phyloP scores from a whole-genome alignment of 148 eudicot species.

The Diospyros lotus region DNA sequence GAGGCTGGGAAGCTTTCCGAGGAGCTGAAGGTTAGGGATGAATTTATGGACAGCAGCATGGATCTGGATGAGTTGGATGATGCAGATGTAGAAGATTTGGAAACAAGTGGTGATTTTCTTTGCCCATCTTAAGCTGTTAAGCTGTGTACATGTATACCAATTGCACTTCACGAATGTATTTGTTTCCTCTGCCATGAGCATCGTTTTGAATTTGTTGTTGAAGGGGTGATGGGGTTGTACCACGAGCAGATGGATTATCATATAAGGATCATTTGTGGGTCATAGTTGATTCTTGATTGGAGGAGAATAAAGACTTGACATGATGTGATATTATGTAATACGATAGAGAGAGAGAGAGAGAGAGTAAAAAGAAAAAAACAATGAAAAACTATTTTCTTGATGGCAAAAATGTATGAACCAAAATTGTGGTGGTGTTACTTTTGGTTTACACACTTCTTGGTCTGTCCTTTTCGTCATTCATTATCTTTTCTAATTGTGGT shows the following conservation, averaged over 20 bases:
- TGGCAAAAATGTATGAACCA: too few species aligned
- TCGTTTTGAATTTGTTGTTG: not conserved
- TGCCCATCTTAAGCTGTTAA: constrained; percentile 36
- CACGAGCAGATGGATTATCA: not conserved
- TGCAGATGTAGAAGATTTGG: constrained; percentile 57
- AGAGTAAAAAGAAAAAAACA: too few species aligned
- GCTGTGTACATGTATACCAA: not conserved
- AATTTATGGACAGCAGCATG: constrained; percentile 43
- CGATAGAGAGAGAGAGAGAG: not conserved
- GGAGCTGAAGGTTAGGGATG: constrained; percentile 19
- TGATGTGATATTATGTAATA: not conserved
- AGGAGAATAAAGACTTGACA: too few species aligned
- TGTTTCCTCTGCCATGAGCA: not conserved
- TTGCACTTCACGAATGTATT: not conserved
- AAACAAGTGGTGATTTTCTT: constrained; percentile 62
- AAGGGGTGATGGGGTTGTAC: not conserved
- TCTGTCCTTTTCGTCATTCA: too few species aligned
- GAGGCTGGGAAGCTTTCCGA: constrained; percentile 46
- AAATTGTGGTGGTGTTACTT: too few species aligned
- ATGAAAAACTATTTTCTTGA: too few species aligned
- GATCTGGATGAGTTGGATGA: constrained; percentile 80
- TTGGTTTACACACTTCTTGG: too few species aligned
- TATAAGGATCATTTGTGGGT: not conserved
- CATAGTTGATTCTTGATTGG: not conserved
- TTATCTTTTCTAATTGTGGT: too few species aligned